Percentiles rank a stretch among this genome's conserved stretches.
Evolutionary conservation across 2,329 filamentous ascomycete genomes (phyloP).

Genomic region (Coleophoma crateriformis): DNA sequence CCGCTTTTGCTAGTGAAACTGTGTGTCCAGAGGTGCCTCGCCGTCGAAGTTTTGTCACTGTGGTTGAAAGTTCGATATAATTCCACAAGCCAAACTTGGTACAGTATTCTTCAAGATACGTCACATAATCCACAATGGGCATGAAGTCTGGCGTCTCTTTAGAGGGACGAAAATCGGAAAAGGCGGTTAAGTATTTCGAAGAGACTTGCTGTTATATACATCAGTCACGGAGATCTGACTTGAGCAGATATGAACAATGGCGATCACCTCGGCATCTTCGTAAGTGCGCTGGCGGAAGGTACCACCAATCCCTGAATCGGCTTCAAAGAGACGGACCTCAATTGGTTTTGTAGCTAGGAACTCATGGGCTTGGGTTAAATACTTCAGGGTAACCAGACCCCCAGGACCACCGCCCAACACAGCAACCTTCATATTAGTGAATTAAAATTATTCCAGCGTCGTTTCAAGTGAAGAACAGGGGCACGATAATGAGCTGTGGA

Average conservation of each 20-base stretch:
- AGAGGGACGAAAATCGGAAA: constrained; percentile 40
- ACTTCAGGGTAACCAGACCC: constrained; percentile 33
- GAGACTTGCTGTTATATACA: constrained; percentile 30
- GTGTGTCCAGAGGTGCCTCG: no score
- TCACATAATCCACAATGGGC: no score
- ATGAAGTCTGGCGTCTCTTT: background rate
- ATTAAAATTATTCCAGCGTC: background rate
- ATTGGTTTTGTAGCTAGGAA: constrained; percentile 31
- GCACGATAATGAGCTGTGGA: no score
- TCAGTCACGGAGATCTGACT: background rate
- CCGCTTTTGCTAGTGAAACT: no score
- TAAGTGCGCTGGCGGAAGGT: constrained; percentile 41
- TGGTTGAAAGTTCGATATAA: no score
- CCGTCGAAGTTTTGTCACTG: no score
- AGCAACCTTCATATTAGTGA: constrained; percentile 24
- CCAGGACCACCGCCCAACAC: constrained; percentile 35
- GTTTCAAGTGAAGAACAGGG: background rate
- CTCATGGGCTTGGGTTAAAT: constrained; percentile 29
- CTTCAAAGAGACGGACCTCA: constrained; percentile 37
- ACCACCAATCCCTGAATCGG: constrained; percentile 35
- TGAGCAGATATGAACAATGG: background rate
- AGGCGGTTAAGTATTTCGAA: constrained; percentile 42
- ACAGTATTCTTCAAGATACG: no score
- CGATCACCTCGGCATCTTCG: constrained; percentile 34
- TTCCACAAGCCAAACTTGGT: no score